phyloP scores from a whole-genome alignment of 208 protist species.

The Eutreptiella sp. region DNA sequence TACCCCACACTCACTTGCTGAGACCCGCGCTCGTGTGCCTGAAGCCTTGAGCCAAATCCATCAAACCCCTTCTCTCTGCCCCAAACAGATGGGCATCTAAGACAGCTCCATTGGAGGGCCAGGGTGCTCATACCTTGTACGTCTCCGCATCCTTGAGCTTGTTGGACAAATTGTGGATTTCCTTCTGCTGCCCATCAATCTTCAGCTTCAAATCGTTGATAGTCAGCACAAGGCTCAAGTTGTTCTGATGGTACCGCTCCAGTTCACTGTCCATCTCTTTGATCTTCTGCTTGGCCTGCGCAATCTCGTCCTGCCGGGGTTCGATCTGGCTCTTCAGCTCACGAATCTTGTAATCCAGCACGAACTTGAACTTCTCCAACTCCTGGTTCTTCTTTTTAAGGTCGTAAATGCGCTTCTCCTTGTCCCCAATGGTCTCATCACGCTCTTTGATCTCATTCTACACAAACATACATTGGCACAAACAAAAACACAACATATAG shows the following conservation, averaged over 20 bases:
- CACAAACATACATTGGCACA: no score
- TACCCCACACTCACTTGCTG: no score
- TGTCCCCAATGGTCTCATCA: conserved; percentile 88
- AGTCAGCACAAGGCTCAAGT: conserved; percentile 78
- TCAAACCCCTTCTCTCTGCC: no score
- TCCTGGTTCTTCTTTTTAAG: conserved; percentile 96
- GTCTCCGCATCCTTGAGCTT: conserved; percentile 63
- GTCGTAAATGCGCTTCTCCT: conserved; percentile 92
- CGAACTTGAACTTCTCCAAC: conserved; percentile 97
- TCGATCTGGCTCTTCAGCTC: conserved; percentile 96
- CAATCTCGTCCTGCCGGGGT: conserved; percentile 89
- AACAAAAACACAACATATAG: no score
- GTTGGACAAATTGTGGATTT: conserved; percentile 63
- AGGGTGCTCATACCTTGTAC: conserved; percentile 39
- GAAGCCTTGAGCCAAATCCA: no score
- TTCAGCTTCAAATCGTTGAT: conserved; percentile 85
- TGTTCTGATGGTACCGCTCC: conserved; percentile 83
- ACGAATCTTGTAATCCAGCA: conserved; percentile 96
- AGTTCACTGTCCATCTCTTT: conserved; percentile 85
- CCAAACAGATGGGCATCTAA: neutral
- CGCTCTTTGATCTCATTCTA: conserved; percentile 83
- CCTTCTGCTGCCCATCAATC: conserved; percentile 79
- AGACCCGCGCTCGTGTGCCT: no score
- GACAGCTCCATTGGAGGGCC: neutral
- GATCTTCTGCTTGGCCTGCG: conserved; percentile 81